phyloP scores from a whole-genome alignment of 257 asterid genomes.

The Eucommia ulmoides region DNA sequence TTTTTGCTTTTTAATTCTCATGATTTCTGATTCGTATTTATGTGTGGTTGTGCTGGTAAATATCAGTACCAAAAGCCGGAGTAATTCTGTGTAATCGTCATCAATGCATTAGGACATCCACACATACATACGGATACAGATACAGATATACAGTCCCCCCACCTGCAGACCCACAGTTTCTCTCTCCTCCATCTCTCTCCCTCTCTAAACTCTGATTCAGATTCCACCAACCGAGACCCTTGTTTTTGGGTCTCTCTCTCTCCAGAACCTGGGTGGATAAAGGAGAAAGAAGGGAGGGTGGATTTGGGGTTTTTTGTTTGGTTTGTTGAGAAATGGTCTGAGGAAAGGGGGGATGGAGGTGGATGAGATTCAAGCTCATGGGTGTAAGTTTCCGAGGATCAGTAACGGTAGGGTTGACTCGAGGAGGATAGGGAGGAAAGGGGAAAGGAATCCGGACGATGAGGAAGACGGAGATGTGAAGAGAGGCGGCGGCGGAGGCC shows the following conservation, averaged over 20 bases:
- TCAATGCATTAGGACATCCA: conserved; percentile 33
- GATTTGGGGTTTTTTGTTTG: conserved; percentile 1
- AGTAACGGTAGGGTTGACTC: conserved; percentile 18
- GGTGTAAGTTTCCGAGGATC: conserved; percentile 31
- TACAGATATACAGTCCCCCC: too few species aligned
- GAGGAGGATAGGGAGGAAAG: conserved; percentile 14
- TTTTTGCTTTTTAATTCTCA: too few species aligned
- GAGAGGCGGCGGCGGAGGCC: conserved; percentile 4
- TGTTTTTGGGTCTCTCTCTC: too few species aligned
- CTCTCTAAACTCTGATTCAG: conserved; percentile 26
- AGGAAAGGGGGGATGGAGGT: conserved; percentile 44
- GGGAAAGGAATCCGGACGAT: conserved; percentile 35
- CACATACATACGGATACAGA: conserved; percentile 7
- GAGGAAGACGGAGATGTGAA: conserved; percentile 32
- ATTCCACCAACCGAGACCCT: conserved; percentile 7
- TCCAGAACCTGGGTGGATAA: too few species aligned
- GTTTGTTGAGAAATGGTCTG: conserved; percentile 38
- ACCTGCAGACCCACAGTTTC: too few species aligned
- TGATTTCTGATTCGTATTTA: too few species aligned
- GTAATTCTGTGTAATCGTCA: conserved; percentile 34
- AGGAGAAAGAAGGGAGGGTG: conserved; percentile 8
- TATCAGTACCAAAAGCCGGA: conserved; percentile 26
- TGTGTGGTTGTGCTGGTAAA: too few species aligned
- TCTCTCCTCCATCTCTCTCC: too few species aligned
- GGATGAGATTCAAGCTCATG: conserved; percentile 39